phyloP scores from a whole-genome alignment of 768 basidiomycete species.

The Tylopilus sp. region DNA sequence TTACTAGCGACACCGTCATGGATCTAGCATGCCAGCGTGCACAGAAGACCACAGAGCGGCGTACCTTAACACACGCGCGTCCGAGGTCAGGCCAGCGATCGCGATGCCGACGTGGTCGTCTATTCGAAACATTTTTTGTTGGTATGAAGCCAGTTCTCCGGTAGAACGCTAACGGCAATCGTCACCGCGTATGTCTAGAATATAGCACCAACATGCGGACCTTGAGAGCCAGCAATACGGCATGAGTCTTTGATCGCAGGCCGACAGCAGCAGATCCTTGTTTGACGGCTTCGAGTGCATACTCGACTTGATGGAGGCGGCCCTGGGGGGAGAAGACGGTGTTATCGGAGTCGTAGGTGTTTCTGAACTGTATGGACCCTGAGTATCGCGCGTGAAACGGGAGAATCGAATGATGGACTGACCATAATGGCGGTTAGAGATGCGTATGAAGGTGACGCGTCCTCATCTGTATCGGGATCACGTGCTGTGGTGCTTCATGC shows the following conservation, averaged over 20 bases:
- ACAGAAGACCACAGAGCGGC: neutral
- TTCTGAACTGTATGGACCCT: conserved; percentile 64
- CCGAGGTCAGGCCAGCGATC: conserved; percentile 97
- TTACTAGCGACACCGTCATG: conserved; percentile 56
- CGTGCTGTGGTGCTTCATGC: conserved; percentile 19
- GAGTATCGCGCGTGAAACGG: neutral
- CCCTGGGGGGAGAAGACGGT: conserved; percentile 97
- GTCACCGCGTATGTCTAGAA: conserved; percentile 1
- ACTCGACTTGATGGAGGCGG: conserved; percentile 95
- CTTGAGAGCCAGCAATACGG: conserved; percentile 90
- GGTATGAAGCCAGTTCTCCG: conserved; percentile 97
- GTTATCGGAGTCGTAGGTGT: conserved; percentile 98
- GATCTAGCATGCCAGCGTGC: neutral
- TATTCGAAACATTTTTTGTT: conserved; percentile 99
- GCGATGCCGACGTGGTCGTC: conserved; percentile 99
- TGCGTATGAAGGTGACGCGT: conserved; percentile 34
- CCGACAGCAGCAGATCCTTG: conserved; percentile 99
- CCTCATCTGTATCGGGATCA: conserved; percentile 22
- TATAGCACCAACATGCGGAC: conserved; percentile 37
- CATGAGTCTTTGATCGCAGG: conserved; percentile 91
- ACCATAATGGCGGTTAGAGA: conserved; percentile 28
- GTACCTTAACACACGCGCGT: conserved; percentile 94
- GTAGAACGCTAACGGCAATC: conserved; percentile 75
- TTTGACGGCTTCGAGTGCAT: conserved; percentile 99
- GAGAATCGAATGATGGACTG: conserved; percentile 7